These are phyloP conservation scores for Carallia pectinifolia DNA, from an alignment of 345 rosid genomes.

Conservation along the genomic window DNA sequence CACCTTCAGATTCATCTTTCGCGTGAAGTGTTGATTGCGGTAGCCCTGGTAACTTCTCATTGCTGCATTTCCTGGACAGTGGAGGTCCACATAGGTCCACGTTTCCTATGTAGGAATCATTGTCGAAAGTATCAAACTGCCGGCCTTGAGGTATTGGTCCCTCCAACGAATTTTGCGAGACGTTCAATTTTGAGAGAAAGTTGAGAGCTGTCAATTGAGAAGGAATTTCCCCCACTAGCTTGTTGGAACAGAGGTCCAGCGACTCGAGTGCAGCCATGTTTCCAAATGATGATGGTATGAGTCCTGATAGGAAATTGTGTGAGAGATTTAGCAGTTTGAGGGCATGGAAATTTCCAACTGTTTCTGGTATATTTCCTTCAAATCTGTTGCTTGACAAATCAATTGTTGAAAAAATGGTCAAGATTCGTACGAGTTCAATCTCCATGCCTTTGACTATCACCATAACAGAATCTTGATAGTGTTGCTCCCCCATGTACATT, in stretches of 20 bases:
- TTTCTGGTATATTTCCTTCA: constrained; percentile 18
- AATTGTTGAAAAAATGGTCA: not conserved
- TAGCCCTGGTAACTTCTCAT: not conserved
- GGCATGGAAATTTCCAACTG: constrained; percentile 16
- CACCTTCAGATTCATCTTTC: not conserved
- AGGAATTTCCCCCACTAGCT: constrained; percentile 23
- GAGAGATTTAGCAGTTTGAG: constrained; percentile 31
- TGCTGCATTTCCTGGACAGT: not conserved
- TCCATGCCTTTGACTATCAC: constrained; percentile 16
- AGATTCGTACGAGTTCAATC: constrained; percentile 1
- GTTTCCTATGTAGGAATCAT: constrained; percentile 5
- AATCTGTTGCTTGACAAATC: constrained; percentile 33
- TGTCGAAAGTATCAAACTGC: constrained; percentile 3
- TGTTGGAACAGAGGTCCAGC: constrained; percentile 28
- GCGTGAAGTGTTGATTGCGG: not conserved
- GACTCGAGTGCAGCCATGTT: constrained; percentile 17
- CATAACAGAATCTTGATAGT: not conserved
- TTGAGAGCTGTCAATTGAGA: not conserved
- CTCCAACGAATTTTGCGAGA: not conserved
- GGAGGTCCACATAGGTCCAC: constrained; percentile 2
- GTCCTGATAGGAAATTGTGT: constrained; percentile 11
- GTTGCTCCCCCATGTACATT: not conserved
- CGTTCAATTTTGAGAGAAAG: constrained; percentile 1
- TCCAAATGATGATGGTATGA: constrained; percentile 9
- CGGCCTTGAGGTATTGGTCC: constrained; percentile 10